phyloP scores from a whole-genome alignment of 345 rosid genomes.

The Tarenaya hassleriana region DNA sequence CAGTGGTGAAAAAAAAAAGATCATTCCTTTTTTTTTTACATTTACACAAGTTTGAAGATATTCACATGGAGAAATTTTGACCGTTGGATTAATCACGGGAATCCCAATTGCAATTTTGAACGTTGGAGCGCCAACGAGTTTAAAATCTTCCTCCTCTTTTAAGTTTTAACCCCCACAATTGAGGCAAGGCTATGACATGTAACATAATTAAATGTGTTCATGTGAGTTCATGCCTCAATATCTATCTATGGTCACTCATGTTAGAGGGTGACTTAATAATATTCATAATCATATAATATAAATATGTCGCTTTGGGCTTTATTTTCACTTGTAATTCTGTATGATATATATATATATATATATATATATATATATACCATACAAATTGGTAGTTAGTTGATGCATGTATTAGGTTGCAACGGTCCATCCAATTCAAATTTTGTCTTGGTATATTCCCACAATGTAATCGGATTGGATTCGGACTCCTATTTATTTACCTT shows the following conservation, averaged over 20 bases:
- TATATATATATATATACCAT: too few relatives aligned
- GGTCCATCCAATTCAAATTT: too few relatives aligned
- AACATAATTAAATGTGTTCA: slow-evolving; percentile 25
- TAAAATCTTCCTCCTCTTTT: slow-evolving; percentile 20
- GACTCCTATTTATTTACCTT: too few relatives aligned
- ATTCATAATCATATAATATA: not conserved
- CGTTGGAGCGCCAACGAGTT: slow-evolving; percentile 63
- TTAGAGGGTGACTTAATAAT: not conserved
- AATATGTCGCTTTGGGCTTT: too few relatives aligned
- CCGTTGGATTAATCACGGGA: slow-evolving; percentile 55
- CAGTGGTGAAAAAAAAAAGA: slow-evolving; percentile 17
- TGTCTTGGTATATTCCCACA: too few relatives aligned
- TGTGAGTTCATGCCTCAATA: slow-evolving; percentile 22
- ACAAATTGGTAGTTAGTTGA: too few relatives aligned
- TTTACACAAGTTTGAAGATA: slow-evolving; percentile 36
- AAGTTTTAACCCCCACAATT: slow-evolving; percentile 20
- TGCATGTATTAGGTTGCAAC: too few relatives aligned
- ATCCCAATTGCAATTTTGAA: slow-evolving; percentile 33
- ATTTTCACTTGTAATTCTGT: too few relatives aligned
- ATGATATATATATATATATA: too few relatives aligned
- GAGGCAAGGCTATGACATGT: too few relatives aligned
- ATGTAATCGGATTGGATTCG: too few relatives aligned
- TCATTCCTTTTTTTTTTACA: not conserved
- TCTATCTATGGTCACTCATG: slow-evolving; percentile 19
- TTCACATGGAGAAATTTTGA: slow-evolving; percentile 61